phyloP scores from a whole-genome alignment of 192 early-diverging fungal genomes.

The Coemansia erecta region DNA sequence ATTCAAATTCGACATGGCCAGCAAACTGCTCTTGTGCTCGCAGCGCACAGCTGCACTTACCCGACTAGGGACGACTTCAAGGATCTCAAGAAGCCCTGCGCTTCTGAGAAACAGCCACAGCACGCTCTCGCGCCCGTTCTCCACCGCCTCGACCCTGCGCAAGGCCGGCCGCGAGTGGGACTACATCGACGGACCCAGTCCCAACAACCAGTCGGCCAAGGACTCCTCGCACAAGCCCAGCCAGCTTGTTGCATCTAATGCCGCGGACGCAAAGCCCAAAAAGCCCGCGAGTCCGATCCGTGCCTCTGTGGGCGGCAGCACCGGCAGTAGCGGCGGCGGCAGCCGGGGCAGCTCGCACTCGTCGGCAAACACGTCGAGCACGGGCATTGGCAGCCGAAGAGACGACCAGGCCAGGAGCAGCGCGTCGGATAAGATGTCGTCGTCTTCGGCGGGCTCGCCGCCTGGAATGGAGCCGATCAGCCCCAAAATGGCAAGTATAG shows the following conservation, averaged over 20 bases:
- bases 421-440: slow-evolving; percentile 3
- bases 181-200: slow-evolving; percentile 37
- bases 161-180: slow-evolving; percentile 51
- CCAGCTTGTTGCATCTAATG: not conserved
- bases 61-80: too few species aligned
- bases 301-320: not conserved
- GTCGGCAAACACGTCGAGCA: not conserved
- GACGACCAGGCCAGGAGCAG: slow-evolving; percentile 13
- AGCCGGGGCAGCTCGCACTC: slow-evolving; percentile 16
- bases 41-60: too few species aligned
- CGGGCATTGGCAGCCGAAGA: slow-evolving; percentile 4
- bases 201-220: slow-evolving; percentile 1
- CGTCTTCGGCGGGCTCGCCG: slow-evolving; percentile 9
- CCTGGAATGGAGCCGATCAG: slow-evolving; percentile 46
- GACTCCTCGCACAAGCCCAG: slow-evolving; percentile 2
- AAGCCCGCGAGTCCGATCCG: not conserved
- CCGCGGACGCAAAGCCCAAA: slow-evolving; percentile 5
- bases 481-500: slow-evolving; percentile 42
- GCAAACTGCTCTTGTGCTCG: too few species aligned
- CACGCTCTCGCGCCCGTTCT: too few species aligned
- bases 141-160: not conserved
- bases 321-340: not conserved
- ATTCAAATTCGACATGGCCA: too few species aligned
- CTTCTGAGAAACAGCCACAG: too few species aligned
- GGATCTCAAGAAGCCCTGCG: too few species aligned